These are phyloP conservation scores for Monilinia polystroma DNA, from an alignment of 2,329 filamentous ascomycete genomes.

Conservation along the genomic window DNA sequence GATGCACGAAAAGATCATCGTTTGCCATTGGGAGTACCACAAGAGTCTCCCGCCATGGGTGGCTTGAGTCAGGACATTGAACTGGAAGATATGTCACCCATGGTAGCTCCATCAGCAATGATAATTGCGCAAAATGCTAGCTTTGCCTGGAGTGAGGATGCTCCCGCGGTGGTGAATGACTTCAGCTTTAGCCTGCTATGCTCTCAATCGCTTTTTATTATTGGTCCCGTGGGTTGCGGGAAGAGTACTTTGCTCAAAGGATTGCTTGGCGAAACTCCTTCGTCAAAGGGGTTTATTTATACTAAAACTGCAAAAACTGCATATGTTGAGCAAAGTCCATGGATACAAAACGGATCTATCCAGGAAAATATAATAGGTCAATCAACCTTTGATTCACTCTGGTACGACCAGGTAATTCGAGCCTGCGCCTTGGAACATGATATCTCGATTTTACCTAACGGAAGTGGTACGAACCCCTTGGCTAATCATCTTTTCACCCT, in stretches of 20 bases:
- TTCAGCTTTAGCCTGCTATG: slow-evolving; percentile 28
- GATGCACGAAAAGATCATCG: slow-evolving; percentile 31
- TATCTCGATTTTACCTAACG: slow-evolving; percentile 59
- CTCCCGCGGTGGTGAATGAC: slow-evolving; percentile 26
- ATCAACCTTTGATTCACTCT: slow-evolving; percentile 49
- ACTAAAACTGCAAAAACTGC: slow-evolving; percentile 35
- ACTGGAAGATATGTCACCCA: slow-evolving; percentile 17
- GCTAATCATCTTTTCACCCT: neutral
- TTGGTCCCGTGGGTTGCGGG: slow-evolving; percentile 40
- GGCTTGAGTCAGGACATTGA: slow-evolving; percentile 21
- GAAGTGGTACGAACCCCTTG: slow-evolving; percentile 61
- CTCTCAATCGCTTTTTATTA: slow-evolving; percentile 34
- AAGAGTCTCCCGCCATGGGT: neutral
- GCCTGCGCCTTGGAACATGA: slow-evolving; percentile 63
- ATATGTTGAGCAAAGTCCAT: slow-evolving; percentile 49
- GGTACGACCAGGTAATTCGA: slow-evolving; percentile 64
- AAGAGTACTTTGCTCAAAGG: slow-evolving; percentile 39
- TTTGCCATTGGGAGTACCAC: slow-evolving; percentile 25
- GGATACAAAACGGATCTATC: slow-evolving; percentile 47
- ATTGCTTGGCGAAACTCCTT: slow-evolving; percentile 37
- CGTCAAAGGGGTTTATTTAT: slow-evolving; percentile 34
- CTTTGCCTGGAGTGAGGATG: slow-evolving; percentile 31
- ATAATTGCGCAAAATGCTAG: slow-evolving; percentile 33
- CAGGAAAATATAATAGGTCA: slow-evolving; percentile 44
- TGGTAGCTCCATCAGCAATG: slow-evolving; percentile 21